Conservation (phyloP, 1,284 basidiomycete species). For the Cryptococcus sp. region DNA sequence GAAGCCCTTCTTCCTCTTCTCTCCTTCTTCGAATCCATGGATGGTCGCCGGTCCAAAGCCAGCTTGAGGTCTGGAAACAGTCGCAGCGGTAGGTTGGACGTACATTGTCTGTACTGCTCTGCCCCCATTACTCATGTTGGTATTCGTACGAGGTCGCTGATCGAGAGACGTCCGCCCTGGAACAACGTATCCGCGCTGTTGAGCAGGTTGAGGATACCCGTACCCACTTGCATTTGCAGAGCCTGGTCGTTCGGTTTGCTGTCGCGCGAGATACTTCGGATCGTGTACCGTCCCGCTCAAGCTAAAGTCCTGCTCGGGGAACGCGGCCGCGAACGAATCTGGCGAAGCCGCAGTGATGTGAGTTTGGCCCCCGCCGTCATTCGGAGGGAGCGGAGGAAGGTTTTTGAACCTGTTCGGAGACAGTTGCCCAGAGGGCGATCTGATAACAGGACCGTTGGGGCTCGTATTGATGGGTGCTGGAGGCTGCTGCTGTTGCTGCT, state of each 20-base stretch:
- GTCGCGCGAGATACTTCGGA: slow-evolving; percentile 9
- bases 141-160: slow-evolving; percentile 1
- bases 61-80: no score
- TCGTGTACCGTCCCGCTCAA: slow-evolving; percentile 11
- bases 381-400: slow-evolving; percentile 45
- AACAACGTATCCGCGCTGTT: neutral
- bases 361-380: slow-evolving; percentile 5
- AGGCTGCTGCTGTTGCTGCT: slow-evolving; percentile 5
- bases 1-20: slow-evolving; percentile 31
- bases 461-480: neutral
- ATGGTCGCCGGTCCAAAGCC: no score
- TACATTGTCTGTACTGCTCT: slow-evolving; percentile 19
- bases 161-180: no score
- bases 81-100: slow-evolving; percentile 2
- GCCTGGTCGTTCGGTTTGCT: neutral
- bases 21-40: slow-evolving; percentile 5
- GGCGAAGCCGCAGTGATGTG: slow-evolving; percentile 12
- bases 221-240: neutral
- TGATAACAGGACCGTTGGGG: neutral
- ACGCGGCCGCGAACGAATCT: slow-evolving; percentile 23
- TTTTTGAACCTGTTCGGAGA: slow-evolving; percentile 49
- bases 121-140: neutral
- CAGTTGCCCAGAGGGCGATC: slow-evolving; percentile 17
- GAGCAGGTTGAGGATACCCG: slow-evolving; percentile 17
- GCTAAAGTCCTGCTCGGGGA: slow-evolving; percentile 18